Evolutionary conservation across 2,329 filamentous ascomycete species (phyloP), one percentile per base, ranked within the genome.

Genomic region (Sporothrix euskadiensis): DNA sequence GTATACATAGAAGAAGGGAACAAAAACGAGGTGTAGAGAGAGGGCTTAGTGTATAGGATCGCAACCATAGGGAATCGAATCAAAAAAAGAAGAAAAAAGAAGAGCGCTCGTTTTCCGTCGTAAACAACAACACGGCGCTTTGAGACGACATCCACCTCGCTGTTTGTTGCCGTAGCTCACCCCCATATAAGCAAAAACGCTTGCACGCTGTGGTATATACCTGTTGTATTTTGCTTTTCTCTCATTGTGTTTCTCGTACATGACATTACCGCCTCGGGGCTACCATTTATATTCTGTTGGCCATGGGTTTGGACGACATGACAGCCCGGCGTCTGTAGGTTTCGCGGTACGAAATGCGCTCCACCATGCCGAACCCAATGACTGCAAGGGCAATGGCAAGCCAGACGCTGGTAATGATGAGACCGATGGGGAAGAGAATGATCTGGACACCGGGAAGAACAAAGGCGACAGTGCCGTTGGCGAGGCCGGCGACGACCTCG

Each of bases 401-500:
- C 90, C 92, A 94, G 14, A 87, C 78, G 54, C 86, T 82, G 2
- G 88, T 91, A 77, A 94, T 85, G 76, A 92, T 83, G n/a, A 91
- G 83, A 22, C 92, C 92, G 41, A 91, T 83, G 8, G 92, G 91
- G 81, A 92, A 90, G 74, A 93, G 88, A 77, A 92, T 84, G 71
- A 94, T 85, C 74, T 88, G 86, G 54, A 88, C 86, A 61, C 92
- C 92, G 0, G 92, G 92, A 0, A 94, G 83, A 16, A 92, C 84
- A 76, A 94, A 94, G 1, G 90, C 88, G 12, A 87, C 84, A 16
- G 85, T 87, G 75, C 85, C 85, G 77, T 87, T 87, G 69, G 78
- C 78, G 32, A 89, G 81, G 4, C 80, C 81, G 0, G 79, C 80
- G 0, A 85, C 80, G 26, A 86, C 82, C 3, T 84, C 80, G 74